Conservation (phyloP, 768 basidiomycete genomes). For the Boletus vinaceobasis region DNA sequence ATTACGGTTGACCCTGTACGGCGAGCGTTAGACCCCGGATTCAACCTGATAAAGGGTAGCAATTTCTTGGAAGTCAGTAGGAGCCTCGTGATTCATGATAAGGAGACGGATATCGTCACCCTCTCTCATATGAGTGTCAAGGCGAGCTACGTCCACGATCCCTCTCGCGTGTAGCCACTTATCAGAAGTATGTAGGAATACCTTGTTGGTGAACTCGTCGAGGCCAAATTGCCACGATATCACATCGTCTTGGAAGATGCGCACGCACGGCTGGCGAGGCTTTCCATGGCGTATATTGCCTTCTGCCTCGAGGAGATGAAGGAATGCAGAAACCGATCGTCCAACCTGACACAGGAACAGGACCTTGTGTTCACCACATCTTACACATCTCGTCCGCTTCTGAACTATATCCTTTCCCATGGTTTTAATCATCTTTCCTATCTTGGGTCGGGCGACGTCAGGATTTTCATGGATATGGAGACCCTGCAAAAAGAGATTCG, state of each 20-base stretch:
- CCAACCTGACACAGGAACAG: not conserved
- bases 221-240: not conserved
- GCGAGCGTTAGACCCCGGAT: slow-evolving; percentile 1
- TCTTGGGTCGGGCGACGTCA: not conserved
- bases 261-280: not conserved
- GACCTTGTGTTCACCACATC: not conserved
- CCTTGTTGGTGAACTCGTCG: slow-evolving; percentile 7
- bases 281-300: slow-evolving; percentile 7
- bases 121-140: slow-evolving; percentile 19
- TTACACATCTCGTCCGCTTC: not conserved
- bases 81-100: slow-evolving; percentile 9
- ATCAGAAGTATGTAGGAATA: slow-evolving; percentile 4
- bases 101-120: slow-evolving; percentile 8
- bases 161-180: not conserved
- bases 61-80: slow-evolving; percentile 1
- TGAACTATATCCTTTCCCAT: slow-evolving; percentile 8
- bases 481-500: not conserved
- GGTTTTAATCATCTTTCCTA: slow-evolving; percentile 8
- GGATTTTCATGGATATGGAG: slow-evolving; percentile 2
- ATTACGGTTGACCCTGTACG: not conserved
- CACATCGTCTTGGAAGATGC: slow-evolving; percentile 8
- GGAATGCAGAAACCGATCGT: not conserved
- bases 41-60: not conserved
- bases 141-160: not conserved
- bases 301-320: slow-evolving; percentile 7